Conservation (phyloP, 192 early-diverging fungal genomes). For the Jimgerdemannia flammicorona region DNA sequence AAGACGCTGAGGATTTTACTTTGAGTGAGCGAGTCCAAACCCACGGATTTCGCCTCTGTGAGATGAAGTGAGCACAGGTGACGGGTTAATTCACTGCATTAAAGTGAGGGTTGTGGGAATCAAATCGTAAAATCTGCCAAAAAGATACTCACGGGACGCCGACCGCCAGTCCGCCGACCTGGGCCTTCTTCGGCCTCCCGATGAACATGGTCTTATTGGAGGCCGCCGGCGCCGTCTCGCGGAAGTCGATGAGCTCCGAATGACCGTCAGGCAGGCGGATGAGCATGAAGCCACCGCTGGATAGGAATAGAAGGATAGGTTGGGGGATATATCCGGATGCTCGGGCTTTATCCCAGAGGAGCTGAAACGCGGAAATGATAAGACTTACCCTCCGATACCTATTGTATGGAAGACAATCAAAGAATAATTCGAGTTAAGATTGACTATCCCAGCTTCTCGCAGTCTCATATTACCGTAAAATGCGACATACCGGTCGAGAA, state of each 20-base stretch:
- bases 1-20: slow-evolving; percentile 21
- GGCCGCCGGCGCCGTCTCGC: slow-evolving; percentile 79
- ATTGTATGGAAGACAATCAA: slow-evolving; percentile 1
- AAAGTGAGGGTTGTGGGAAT: not conserved
- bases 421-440: slow-evolving; percentile 11
- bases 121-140: not conserved
- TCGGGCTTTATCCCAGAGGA: not conserved
- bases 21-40: slow-evolving; percentile 71
- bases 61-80: not conserved
- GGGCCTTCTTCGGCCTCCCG: slow-evolving; percentile 63
- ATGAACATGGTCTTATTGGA: slow-evolving; percentile 79
- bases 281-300: slow-evolving; percentile 89
- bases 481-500: slow-evolving; percentile 66
- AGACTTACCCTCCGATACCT: slow-evolving; percentile 65
- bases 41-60: slow-evolving; percentile 83
- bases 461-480: no score
- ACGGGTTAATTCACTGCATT: slow-evolving; percentile 4
- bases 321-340: not conserved
- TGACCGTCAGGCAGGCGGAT: slow-evolving; percentile 59
- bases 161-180: slow-evolving; percentile 67
- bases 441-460: not conserved
- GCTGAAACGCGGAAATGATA: not conserved
- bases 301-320: slow-evolving; percentile 10
- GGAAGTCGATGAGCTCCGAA: slow-evolving; percentile 77
- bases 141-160: slow-evolving; percentile 63